Base-by-base conservation (phyloP, 768 basidiomycete genomes). In the Boletus patriciae region DNA sequence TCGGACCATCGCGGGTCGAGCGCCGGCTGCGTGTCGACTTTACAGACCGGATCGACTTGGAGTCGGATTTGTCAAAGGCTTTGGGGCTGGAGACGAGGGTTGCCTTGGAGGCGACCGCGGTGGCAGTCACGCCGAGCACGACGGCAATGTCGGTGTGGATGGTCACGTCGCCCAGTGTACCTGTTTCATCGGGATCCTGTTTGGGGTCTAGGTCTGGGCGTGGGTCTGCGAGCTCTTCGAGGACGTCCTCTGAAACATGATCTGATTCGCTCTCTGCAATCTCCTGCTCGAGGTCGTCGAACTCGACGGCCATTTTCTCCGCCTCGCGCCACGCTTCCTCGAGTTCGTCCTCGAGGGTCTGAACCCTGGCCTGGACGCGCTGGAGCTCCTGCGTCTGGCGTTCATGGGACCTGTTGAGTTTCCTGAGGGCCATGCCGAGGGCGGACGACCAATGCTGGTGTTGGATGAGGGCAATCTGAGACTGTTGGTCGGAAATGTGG, bases 241-340 rank as follows among this genome's bases (percentile, higher is more conserved):
- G 5, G 34, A 23, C 21, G 6, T 19, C 60, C 3, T 19, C 60
- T 5, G 57, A 55, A 3, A 6, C 59, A 4, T 38, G 62, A 11
- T 59, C 64, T 7, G 46, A 43, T 12, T 60, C 68, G 19, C 55
- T 65, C 23, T 64, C 73, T 25, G 67, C 59, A 23, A 63, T 61
- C 16, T 60, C 67, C 4, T 58, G 70, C 51, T 86, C 83, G 49
- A 83, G 68, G 42, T 83, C 83, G 66, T 92, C 89, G 64, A 91
- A 79, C 66, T 91, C 87, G 50, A 75, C 69, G 1, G 90, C 91
- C 62, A 91, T 75, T 41, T 80, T 82, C 62, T 90, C 86, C 3
- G 89, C 91, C 56, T 86, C 84, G 46, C 78, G 79, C 91, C 91
- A 92, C 0, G 90, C 91, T 51, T 92, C 91, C 46, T 87, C 83